Evolutionary conservation across 2,329 filamentous ascomycete genomes (phyloP), one percentile per base, ranked within the genome.

Genomic region (Xylaria sp.): DNA sequence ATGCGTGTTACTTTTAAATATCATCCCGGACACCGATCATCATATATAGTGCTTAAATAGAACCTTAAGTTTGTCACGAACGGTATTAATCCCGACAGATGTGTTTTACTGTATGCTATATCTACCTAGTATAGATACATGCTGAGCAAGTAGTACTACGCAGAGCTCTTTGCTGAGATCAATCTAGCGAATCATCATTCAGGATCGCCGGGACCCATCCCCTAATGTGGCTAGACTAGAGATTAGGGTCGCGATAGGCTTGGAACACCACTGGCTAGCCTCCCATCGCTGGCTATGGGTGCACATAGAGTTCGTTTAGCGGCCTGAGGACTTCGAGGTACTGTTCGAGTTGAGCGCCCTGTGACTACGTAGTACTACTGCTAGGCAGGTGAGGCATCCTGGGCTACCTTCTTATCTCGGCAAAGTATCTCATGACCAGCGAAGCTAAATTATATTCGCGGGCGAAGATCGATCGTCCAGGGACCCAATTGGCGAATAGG

Each of bases 341-440:
- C 12, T 48, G 44, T 29, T n/a, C n/a, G n/a, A n/a, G n/a, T n/a
- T 12, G 23, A 40, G 37, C 37, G 16, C 37, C 37, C 37, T 40
- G 13, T 40, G 37, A 13, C 37, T 40, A 40, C 16, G 5, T 40
- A n/a, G 37, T 40, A 13, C 37, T 16, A 13, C 16, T 40, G 16
- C 4, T 18, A 16, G 16, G 37, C 16, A 40, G 37, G 12, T 16
- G 12, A 40, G 37, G 37, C 10, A 25, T 35, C 10, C 35, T 42
- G n/a, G 44, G 16, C 37, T 35, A 66, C 59, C 59, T 69, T 66
- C 67, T 69, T 69, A 66, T 69, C 67, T 69, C 23, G 48, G 67
- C 21, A 60, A 66, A 35, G 67, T 16, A 66, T 66, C 63, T 66
- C 47, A 63, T 68, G 62, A 58, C 53, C 51, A 16, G 10, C 51